phyloP scores from a whole-genome alignment of 495 filamentous ascomycete species.

The Neurospora sp. region DNA sequence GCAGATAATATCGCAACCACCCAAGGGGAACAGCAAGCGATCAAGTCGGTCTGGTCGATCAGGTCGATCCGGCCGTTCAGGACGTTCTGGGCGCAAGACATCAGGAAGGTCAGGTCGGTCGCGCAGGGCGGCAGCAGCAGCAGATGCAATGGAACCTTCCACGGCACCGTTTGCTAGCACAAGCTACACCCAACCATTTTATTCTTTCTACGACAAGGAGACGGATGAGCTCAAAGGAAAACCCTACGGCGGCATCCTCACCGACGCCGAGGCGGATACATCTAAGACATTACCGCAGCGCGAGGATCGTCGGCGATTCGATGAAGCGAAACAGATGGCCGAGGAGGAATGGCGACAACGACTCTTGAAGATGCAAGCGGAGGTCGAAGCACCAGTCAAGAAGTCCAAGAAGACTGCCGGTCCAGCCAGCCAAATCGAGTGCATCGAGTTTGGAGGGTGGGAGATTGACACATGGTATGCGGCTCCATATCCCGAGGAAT shows the following conservation, averaged over 20 bases:
- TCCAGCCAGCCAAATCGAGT: slow-evolving; percentile 91
- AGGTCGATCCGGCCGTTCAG: neutral
- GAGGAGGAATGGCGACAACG: slow-evolving; percentile 79
- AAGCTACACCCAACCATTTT: slow-evolving; percentile 56
- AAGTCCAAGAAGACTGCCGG: slow-evolving; percentile 61
- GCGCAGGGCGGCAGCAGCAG: slow-evolving; percentile 5
- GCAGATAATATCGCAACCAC: slow-evolving; percentile 43
- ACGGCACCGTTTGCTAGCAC: slow-evolving; percentile 44
- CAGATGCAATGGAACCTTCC: slow-evolving; percentile 12
- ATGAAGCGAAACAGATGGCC: slow-evolving; percentile 75
- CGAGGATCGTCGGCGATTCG: slow-evolving; percentile 73
- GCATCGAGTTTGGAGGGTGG: slow-evolving; percentile 93
- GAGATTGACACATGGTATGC: slow-evolving; percentile 99
- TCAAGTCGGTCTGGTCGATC: slow-evolving; percentile 5
- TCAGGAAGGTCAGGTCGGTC: slow-evolving; percentile 3
- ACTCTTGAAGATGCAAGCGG: slow-evolving; percentile 36
- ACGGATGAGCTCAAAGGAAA: slow-evolving; percentile 83
- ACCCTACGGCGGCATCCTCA: slow-evolving; percentile 89
- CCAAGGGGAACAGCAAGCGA: slow-evolving; percentile 40
- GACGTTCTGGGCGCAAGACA: neutral
- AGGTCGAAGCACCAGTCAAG: slow-evolving; percentile 32
- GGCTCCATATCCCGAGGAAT: slow-evolving; percentile 97
- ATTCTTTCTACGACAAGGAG: slow-evolving; percentile 77
- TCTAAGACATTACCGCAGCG: slow-evolving; percentile 72
- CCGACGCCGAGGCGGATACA: slow-evolving; percentile 83